These are phyloP conservation scores for Raffaelea albimanens DNA, from an alignment of 2,329 filamentous ascomycete species.

Conservation along the genomic window DNA sequence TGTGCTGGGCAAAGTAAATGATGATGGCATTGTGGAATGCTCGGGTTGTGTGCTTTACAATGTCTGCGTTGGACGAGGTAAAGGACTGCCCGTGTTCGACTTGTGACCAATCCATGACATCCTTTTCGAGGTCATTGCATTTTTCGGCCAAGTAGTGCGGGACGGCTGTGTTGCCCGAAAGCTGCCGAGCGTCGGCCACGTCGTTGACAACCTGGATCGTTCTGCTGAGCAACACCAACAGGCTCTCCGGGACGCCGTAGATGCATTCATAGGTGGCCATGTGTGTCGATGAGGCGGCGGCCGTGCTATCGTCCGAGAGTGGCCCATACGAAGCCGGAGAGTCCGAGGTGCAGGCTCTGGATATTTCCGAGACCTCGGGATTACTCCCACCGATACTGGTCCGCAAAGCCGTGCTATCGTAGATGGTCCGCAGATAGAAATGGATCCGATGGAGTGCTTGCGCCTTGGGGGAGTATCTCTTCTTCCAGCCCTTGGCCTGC, in stretches of 20 bases:
- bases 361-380: too few species aligned
- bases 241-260: background rate
- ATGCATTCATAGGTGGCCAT: background rate
- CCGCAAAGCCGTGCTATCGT: background rate
- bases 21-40: slow-evolving; percentile 2
- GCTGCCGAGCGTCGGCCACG: too few species aligned
- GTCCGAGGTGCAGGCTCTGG: too few species aligned
- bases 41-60: background rate
- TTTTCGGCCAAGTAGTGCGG: too few species aligned
- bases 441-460: background rate
- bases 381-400: too few species aligned
- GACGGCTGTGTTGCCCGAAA: too few species aligned
- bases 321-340: too few species aligned
- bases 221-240: background rate
- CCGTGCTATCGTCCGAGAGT: too few species aligned
- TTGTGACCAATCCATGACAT: background rate
- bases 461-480: background rate
- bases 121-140: background rate
- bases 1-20: background rate
- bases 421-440: slow-evolving; percentile 1
- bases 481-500: too few species aligned
- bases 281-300: background rate
- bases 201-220: too few species aligned
- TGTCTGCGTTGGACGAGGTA: background rate
- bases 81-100: background rate